These are phyloP conservation scores for Curvularia lunata DNA, from an alignment of 2,329 filamentous ascomycete species.

Conservation along the genomic window DNA sequence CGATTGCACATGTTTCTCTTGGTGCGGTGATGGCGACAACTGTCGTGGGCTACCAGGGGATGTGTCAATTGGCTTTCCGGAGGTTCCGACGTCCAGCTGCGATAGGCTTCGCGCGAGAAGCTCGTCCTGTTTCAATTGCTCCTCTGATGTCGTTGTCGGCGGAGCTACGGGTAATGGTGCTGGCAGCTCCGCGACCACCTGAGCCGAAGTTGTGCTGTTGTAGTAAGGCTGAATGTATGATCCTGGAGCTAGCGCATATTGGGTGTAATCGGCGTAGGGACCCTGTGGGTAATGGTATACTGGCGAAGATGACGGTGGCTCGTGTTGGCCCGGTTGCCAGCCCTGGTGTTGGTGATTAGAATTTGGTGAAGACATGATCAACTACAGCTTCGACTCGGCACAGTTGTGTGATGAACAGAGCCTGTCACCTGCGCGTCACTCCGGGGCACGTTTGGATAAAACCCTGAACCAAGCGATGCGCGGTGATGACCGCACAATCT, in stretches of 20 bases:
- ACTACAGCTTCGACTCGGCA: neutral
- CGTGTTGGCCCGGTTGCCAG: constrained; percentile 19
- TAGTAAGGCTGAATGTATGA: constrained; percentile 34
- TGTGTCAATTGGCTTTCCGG: constrained; percentile 19
- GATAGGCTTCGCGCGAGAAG: constrained; percentile 37
- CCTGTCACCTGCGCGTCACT: neutral
- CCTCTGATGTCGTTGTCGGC: constrained; percentile 33
- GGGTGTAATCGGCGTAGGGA: constrained; percentile 6
- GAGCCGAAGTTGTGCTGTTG: constrained; percentile 12
- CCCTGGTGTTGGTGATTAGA: constrained; percentile 6
- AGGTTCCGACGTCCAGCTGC: constrained; percentile 37
- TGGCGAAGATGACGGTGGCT: constrained; percentile 14
- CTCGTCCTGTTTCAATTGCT: constrained; percentile 42
- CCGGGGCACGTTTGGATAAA: neutral
- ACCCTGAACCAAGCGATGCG: neutral
- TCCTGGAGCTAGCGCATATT: constrained; percentile 8
- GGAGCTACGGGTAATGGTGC: constrained; percentile 37
- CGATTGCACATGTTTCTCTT: constrained; percentile 9
- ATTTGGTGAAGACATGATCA: constrained; percentile 9
- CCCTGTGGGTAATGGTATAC: constrained; percentile 19
- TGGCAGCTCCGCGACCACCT: constrained; percentile 38
- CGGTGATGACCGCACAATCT: neutral
- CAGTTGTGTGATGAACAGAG: neutral
- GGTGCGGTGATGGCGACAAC: constrained; percentile 3
- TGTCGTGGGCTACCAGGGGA: neutral